A percentile compares a stretch with the other conserved stretches of the same genome.
These are phyloP conservation scores for Oryza punctata DNA, from an alignment of 176 grass and related monocot genomes.

Conservation along the genomic window DNA sequence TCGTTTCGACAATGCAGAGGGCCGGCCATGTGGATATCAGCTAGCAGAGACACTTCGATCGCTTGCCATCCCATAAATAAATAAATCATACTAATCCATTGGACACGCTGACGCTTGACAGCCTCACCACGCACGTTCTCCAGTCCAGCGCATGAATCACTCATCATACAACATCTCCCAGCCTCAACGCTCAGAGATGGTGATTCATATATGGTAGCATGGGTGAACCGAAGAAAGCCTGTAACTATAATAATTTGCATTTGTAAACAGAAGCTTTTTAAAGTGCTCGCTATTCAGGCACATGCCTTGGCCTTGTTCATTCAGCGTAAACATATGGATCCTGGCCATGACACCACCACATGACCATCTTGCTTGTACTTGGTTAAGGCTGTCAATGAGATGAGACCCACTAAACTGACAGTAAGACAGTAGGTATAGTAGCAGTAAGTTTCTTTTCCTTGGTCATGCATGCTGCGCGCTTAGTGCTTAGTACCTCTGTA, in stretches of 20 bases:
- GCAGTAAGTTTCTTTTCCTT: background rate
- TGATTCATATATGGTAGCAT: background rate
- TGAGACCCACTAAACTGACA: slow-evolving; percentile 1
- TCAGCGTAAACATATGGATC: background rate
- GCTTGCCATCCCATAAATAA: background rate
- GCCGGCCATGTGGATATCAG: background rate
- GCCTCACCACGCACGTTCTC: background rate
- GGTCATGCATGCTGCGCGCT: background rate
- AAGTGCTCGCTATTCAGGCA: slow-evolving; percentile 14
- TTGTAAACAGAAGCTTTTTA: background rate
- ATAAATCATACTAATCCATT: background rate
- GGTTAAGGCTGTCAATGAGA: background rate
- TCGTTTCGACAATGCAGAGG: background rate
- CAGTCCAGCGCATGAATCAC: background rate
- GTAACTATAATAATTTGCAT: background rate
- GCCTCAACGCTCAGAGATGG: background rate
- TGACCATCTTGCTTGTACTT: background rate
- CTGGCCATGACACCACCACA: background rate
- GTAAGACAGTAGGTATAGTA: background rate
- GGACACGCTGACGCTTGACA: background rate
- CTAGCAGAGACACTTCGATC: background rate
- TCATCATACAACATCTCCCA: background rate
- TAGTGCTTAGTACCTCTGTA: background rate
- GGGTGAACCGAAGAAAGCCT: background rate
- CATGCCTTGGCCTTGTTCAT: slow-evolving; percentile 4